Conservation (phyloP, 805 yeast species). For the Wickerhamiella hasegawae region DNA sequence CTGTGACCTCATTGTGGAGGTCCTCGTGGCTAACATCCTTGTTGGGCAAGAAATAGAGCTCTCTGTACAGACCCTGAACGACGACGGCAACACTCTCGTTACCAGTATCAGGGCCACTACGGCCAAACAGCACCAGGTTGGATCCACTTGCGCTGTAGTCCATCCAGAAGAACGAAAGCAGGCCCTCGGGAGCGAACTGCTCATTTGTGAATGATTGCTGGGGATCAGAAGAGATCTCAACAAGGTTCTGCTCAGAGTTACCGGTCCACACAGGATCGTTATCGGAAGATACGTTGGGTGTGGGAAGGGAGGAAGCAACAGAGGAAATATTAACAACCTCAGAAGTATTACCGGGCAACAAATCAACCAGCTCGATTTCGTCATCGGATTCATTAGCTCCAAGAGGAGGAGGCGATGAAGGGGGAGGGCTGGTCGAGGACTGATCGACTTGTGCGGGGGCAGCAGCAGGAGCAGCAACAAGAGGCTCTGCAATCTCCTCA, state of each 20-base stretch:
- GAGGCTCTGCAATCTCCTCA: too few relatives aligned
- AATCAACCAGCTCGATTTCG: conserved; percentile 6
- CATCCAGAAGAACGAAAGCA: conserved; percentile 71
- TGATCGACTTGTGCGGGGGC: too few relatives aligned
- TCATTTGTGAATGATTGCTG: neutral
- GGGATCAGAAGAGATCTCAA: neutral
- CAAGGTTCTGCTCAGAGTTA: neutral
- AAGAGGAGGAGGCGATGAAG: conserved; percentile 1
- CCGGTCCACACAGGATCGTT: neutral
- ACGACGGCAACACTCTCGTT: conserved; percentile 53
- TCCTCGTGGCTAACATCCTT: conserved; percentile 29
- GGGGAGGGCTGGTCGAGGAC: too few relatives aligned
- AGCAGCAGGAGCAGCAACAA: too few relatives aligned
- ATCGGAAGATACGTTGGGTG: neutral
- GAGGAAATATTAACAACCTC: neutral
- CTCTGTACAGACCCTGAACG: conserved; percentile 50
- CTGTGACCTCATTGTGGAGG: conserved; percentile 61
- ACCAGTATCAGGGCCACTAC: conserved; percentile 35
- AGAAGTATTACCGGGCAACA: neutral
- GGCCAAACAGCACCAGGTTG: conserved; percentile 64
- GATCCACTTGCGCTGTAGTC: conserved; percentile 72
- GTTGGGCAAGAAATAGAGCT: conserved; percentile 65
- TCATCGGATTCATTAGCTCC: conserved; percentile 4
- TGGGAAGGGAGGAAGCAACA: neutral
- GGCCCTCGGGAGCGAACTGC: conserved; percentile 14